A percentile compares a stretch with the other conserved stretches of the same genome.
phyloP scores from a whole-genome alignment of 345 rosid genomes.

The Sisymbrium altissimum region DNA sequence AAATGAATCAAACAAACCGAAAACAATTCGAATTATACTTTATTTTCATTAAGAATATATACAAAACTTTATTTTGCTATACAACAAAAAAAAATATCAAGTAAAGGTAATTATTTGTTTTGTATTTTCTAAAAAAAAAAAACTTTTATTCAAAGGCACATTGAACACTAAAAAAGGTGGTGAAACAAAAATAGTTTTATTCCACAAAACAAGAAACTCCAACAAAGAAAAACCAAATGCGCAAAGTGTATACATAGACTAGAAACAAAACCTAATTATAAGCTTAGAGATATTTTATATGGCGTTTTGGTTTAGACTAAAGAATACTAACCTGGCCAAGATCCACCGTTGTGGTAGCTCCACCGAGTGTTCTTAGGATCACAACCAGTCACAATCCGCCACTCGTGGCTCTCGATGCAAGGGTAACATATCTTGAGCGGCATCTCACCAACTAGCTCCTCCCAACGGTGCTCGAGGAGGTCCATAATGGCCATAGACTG shows the following conservation, averaged over 20 bases:
- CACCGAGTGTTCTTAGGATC: slow-evolving; percentile 65
- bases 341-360: slow-evolving; percentile 69
- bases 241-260: too few species aligned
- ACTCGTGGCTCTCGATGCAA: slow-evolving; percentile 57
- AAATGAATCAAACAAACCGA: too few species aligned
- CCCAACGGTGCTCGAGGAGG: slow-evolving; percentile 62
- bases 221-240: neutral
- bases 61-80: too few species aligned
- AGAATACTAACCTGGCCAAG: slow-evolving; percentile 59
- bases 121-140: too few species aligned
- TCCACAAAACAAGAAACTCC: too few species aligned
- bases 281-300: neutral
- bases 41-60: too few species aligned
- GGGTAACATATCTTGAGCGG: slow-evolving; percentile 57
- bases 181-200: too few species aligned
- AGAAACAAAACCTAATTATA: neutral
- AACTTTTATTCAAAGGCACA: too few species aligned
- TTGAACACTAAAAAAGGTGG: too few species aligned
- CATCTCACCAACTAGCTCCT: slow-evolving; percentile 65
- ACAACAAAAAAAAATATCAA: too few species aligned
- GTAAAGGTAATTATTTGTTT: too few species aligned
- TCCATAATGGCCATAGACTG: slow-evolving; percentile 72
- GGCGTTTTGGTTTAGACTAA: neutral
- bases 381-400: slow-evolving; percentile 59
- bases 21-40: too few species aligned